Conservation (phyloP, 176 grass and related monocot genomes). For the Zizania latifolia region DNA sequence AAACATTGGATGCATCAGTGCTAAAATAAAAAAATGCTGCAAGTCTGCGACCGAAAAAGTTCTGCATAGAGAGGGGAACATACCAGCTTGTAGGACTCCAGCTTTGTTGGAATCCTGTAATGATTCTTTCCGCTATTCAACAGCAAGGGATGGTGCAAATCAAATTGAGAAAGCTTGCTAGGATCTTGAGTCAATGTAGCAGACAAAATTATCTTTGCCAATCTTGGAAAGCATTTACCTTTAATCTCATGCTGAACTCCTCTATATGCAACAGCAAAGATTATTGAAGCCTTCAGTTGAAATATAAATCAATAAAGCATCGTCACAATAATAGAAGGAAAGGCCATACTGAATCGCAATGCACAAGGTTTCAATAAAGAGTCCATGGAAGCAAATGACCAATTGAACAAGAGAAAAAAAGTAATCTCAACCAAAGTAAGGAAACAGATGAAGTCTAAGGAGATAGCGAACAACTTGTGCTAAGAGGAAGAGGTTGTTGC, state of each 20-base stretch:
- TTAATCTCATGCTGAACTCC: slow-evolving; percentile 75
- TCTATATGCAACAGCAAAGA: slow-evolving; percentile 37
- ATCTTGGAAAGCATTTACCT: slow-evolving; percentile 79
- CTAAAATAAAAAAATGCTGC: not conserved
- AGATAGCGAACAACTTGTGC: not conserved
- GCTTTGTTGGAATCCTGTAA: slow-evolving; percentile 68
- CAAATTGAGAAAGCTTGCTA: slow-evolving; percentile 93
- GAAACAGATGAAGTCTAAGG: not conserved
- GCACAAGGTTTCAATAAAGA: not conserved
- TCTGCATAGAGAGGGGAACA: slow-evolving; percentile 4
- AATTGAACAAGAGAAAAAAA: not conserved
- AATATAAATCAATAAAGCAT: not conserved
- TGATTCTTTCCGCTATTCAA: slow-evolving; percentile 87
- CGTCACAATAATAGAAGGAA: not conserved
- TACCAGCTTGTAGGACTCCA: slow-evolving; percentile 84
- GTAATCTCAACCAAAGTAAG: not conserved
- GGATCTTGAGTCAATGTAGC: slow-evolving; percentile 96
- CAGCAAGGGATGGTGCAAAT: slow-evolving; percentile 81
- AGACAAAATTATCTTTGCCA: slow-evolving; percentile 81
- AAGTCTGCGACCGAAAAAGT: not conserved
- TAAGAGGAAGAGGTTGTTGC: not conserved
- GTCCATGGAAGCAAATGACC: no score
- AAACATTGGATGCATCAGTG: not conserved
- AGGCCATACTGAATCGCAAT: not conserved
- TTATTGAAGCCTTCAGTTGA: slow-evolving; percentile 4